Evolutionary conservation across 257 asterid genomes (phyloP).

Genomic region (Solanum lignicaule): DNA sequence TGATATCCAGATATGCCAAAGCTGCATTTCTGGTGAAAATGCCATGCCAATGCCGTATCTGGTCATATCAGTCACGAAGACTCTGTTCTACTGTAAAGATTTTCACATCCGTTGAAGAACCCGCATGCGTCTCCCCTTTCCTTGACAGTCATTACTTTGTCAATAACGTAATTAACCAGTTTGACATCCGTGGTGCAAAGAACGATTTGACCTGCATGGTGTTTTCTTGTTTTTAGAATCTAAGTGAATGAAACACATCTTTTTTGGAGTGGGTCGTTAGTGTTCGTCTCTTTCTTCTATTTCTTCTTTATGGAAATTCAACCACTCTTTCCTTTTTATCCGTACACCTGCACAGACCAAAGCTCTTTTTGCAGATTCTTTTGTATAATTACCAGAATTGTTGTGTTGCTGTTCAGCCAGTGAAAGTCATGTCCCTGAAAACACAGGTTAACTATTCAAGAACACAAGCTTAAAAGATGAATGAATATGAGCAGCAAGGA

Average conservation of each 20-base stretch:
- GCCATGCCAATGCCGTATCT: neutral
- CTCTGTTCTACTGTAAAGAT: neutral
- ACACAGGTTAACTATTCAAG: neutral
- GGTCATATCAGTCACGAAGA: too few species aligned
- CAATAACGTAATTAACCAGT: neutral
- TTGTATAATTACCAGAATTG: slow-evolving; percentile 61
- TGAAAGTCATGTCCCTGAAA: neutral
- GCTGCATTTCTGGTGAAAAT: neutral
- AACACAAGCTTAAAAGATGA: neutral
- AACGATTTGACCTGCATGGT: neutral
- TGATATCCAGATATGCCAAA: neutral
- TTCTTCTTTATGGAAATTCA: neutral
- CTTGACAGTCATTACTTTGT: neutral
- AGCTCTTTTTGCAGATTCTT: slow-evolving; percentile 54
- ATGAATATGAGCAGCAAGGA: neutral
- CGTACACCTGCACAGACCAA: slow-evolving; percentile 88
- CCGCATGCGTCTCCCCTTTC: neutral
- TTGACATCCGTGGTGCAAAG: neutral
- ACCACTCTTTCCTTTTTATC: slow-evolving; percentile 1
- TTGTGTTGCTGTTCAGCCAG: slow-evolving; percentile 42
- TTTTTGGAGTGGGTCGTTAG: neutral
- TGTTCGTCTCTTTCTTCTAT: neutral
- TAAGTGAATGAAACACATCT: neutral
- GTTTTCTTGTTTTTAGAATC: neutral
- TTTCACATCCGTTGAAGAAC: neutral